Evolutionary conservation across 345 rosid genomes (phyloP), one percentile per base, ranked within the genome.

Genomic region (Sisymbrium irio): DNA sequence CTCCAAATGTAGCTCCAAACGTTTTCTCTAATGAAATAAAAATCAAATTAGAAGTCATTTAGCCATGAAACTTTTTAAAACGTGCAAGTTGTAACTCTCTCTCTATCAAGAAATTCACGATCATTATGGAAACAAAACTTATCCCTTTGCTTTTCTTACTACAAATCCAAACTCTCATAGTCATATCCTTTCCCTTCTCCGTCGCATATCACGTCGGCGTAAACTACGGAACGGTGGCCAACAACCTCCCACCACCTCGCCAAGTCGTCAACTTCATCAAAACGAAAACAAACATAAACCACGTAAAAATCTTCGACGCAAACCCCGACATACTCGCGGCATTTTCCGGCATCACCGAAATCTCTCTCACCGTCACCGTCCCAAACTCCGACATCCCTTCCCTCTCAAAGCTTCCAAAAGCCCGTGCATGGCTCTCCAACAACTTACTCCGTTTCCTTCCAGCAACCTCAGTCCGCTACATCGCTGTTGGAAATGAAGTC

Each of bases 171-270:
- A 67, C 28, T 72, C 10, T 63, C 54, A 62, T 42, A 42, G 10
- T n/a, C n/a, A n/a, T n/a, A n/a, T n/a, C n/a, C 42, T 14, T 20
- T 54, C 7, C 69, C 61, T 75, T 37, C 53, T 69, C 45, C 33
- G 39, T 19, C 37, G 19, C 62, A 4, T 82, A 81, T 71, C 62
- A 82, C 72, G 64, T 89, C 82, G 93, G 97, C 51, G 86, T 92
- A n/a, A 92, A 92, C 89, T 89, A 92, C 68, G 97, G 97, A 6
- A 83, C 89, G 40, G 71, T 88, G 46, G 90, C 93, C n/a, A 77
- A 88, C 81, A 86, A 89, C 84, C 96, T 92, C 69, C 96, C 92
- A 3, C 79, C 88, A 2, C 92, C 97, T 0, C 39, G 85, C 40
- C 83, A 84, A 62, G 97, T 92, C 5, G 92, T 88, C 28, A 64